A percentile compares a stretch with the other conserved stretches of the same genome.
Evolutionary conservation across 495 filamentous ascomycete species (phyloP).

Genomic region (Penicillium roqueforti): DNA sequence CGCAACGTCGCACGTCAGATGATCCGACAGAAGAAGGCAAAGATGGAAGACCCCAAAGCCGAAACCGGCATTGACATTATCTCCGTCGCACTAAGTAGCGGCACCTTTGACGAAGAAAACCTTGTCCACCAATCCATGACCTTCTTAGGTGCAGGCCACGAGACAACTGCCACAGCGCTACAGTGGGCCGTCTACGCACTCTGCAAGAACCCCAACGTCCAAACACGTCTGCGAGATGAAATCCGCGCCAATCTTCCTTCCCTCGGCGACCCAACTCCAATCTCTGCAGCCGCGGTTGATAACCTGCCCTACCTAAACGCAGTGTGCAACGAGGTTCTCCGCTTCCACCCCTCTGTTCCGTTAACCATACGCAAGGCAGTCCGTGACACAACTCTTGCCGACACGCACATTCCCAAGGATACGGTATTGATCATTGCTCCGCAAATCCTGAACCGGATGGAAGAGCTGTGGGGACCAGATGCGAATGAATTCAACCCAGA

Average conservation of each 20-base stretch:
- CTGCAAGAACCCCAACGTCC: conserved; percentile 54
- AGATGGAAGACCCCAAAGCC: conserved; percentile 42
- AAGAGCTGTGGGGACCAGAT: conserved; percentile 76
- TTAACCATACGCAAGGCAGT: conserved; percentile 60
- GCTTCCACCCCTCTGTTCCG: conserved; percentile 56
- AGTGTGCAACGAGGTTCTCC: conserved; percentile 56
- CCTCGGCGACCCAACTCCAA: conserved; percentile 32
- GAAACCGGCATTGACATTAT: conserved; percentile 67
- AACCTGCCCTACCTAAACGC: conserved; percentile 57
- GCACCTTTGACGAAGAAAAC: conserved; percentile 70
- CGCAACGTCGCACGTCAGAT: conserved; percentile 59
- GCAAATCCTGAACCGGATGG: conserved; percentile 64
- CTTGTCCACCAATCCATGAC: conserved; percentile 93
- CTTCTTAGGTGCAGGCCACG: conserved; percentile 88
- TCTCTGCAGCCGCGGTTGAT: conserved; percentile 53
- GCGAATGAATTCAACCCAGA: conserved; percentile 78
- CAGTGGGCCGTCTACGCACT: conserved; percentile 58
- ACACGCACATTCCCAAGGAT: conserved; percentile 51
- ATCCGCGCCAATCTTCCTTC: conserved; percentile 60
- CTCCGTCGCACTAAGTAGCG: conserved; percentile 73
- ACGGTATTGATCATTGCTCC: conserved; percentile 50
- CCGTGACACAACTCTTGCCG: conserved; percentile 59
- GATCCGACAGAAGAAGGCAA: conserved; percentile 63
- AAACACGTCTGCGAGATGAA: conserved; percentile 56
- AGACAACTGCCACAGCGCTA: conserved; percentile 62